A percentile compares a stretch with the other conserved stretches of the same genome.
Conservation (phyloP, 2,329 filamentous ascomycete genomes). For the Capronia coronata region DNA sequence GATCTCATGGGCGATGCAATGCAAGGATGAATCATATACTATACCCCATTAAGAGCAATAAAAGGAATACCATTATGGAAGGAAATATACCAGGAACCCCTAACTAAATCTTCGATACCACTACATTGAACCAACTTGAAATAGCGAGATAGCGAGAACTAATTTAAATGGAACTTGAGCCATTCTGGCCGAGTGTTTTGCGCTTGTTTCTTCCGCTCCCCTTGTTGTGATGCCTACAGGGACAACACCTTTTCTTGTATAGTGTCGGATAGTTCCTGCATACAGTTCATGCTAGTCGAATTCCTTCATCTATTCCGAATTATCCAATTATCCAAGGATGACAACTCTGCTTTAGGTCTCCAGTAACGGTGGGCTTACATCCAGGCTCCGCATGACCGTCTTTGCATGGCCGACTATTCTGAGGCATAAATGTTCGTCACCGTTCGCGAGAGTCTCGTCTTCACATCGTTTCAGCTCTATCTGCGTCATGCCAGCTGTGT, state of each 20-base stretch:
- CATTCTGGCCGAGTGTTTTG: too few species aligned
- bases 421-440: constrained; percentile 28
- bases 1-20: too few species aligned
- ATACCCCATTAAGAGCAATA: too few species aligned
- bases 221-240: too few species aligned
- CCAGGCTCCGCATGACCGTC: constrained; percentile 26
- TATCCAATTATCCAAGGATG: too few species aligned
- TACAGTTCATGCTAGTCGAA: too few species aligned
- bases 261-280: too few species aligned
- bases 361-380: constrained; percentile 11
- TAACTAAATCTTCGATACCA: too few species aligned
- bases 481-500: constrained; percentile 19
- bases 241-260: not conserved
- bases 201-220: too few species aligned
- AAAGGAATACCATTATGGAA: not conserved
- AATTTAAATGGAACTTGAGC: not conserved
- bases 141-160: not conserved
- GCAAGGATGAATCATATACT: not conserved
- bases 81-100: not conserved
- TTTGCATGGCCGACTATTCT: constrained; percentile 28
- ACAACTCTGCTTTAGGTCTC: not conserved
- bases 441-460: constrained; percentile 4
- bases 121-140: not conserved
- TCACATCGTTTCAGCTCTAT: constrained; percentile 16
- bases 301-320: too few species aligned